Evolutionary conservation across 2,329 filamentous ascomycete genomes (phyloP).

Genomic region (Fusarium graminum): DNA sequence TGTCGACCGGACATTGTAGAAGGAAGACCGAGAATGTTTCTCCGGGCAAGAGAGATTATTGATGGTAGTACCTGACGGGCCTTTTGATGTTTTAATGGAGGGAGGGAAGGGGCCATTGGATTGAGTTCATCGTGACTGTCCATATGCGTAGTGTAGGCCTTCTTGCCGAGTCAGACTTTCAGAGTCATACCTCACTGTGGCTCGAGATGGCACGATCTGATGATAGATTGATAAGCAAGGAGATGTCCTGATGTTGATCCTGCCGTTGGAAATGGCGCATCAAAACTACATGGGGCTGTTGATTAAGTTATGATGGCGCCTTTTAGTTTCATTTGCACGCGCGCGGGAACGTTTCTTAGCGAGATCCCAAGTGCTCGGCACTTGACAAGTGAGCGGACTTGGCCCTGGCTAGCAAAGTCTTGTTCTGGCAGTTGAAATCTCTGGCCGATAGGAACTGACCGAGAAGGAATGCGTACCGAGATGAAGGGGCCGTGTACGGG

Average conservation of each 20-base stretch:
- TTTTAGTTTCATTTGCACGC: conserved; percentile 15
- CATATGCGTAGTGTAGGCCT: neutral
- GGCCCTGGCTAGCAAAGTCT: neutral
- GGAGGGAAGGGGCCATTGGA: no score
- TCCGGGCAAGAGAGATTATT: neutral
- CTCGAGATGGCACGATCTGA: conserved; percentile 6
- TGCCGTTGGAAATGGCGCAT: neutral
- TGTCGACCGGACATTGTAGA: neutral
- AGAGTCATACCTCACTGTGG: neutral
- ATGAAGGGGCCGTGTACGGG: conserved; percentile 26
- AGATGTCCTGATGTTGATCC: neutral
- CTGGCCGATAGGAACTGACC: conserved; percentile 10
- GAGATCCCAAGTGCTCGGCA: conserved; percentile 16
- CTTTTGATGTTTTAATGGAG: no score
- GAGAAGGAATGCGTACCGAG: conserved; percentile 21
- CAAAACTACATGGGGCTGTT: neutral
- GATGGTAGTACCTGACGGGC: neutral
- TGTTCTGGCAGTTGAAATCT: neutral
- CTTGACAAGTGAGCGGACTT: conserved; percentile 9
- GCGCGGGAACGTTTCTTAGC: conserved; percentile 22
- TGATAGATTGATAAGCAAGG: conserved; percentile 25
- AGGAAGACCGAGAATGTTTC: neutral
- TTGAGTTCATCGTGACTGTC: neutral
- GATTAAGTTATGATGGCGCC: conserved; percentile 5
- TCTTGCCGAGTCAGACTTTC: neutral